A percentile compares a stretch with the other conserved stretches of the same genome.
Evolutionary conservation across 371 early-diverging fungal species (phyloP).

Genomic region (Catenaria anguillulae): DNA sequence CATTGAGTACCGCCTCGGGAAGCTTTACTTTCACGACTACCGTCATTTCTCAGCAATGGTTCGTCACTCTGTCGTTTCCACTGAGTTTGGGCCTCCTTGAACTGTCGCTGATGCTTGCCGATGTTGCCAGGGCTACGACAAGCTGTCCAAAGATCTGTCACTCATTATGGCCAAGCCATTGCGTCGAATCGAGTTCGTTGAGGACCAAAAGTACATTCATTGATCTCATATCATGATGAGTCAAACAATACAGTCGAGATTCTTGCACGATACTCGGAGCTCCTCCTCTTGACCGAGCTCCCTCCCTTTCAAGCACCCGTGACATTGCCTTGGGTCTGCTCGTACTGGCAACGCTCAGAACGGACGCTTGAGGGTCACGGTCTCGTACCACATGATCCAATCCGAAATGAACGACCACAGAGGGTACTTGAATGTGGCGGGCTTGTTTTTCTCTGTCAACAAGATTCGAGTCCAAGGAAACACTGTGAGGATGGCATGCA

Average conservation of each 20-base stretch:
- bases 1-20: not conserved
- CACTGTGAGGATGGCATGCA: not conserved
- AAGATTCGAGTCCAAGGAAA: not conserved
- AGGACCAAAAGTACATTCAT: not conserved
- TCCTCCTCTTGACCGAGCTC: too few relatives aligned
- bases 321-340: too few relatives aligned
- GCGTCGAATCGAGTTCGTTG: not conserved
- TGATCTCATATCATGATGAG: too few relatives aligned
- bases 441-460: slow-evolving; percentile 6
- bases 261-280: too few relatives aligned
- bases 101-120: too few relatives aligned
- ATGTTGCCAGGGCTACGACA: too few relatives aligned
- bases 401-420: slow-evolving; percentile 1
- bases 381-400: slow-evolving; percentile 8
- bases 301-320: too few relatives aligned
- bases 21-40: not conserved
- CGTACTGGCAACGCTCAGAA: not conserved
- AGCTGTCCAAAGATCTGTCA: not conserved
- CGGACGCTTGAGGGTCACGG: not conserved
- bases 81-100: too few relatives aligned
- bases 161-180: not conserved
- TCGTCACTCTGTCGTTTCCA: too few relatives aligned
- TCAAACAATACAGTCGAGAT: too few relatives aligned
- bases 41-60: not conserved
- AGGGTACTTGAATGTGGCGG: slow-evolving; percentile 6